Percentiles rank a stretch among this genome's conserved stretches.
Conservation (phyloP, 1,139 yeast species). For the Taphrina pruni region DNA sequence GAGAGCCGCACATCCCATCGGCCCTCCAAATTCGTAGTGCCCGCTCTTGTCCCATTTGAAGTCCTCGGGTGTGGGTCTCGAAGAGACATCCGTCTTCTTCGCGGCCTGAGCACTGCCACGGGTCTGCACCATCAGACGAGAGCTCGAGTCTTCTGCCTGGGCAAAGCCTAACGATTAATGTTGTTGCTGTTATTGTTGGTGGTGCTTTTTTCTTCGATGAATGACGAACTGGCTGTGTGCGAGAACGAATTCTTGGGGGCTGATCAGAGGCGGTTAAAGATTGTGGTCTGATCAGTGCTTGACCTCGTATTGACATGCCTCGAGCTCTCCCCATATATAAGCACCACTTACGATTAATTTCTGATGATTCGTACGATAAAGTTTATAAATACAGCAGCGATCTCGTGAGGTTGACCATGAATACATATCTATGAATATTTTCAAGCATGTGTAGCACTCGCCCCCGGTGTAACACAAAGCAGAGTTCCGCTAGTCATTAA, state of each 20-base stretch:
- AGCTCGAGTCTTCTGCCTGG: not conserved
- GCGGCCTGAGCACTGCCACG: slow-evolving; percentile 1
- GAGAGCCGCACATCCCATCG: slow-evolving; percentile 92
- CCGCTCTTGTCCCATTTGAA: slow-evolving; percentile 36
- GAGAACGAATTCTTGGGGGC: slow-evolving; percentile 2
- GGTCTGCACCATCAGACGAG: slow-evolving; percentile 8
- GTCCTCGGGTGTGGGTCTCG: not conserved
- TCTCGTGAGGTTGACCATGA: too few relatives aligned
- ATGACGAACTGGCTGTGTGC: not conserved
- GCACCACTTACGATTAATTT: too few relatives aligned
- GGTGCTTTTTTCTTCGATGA: too few relatives aligned
- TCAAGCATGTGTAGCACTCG: not conserved
- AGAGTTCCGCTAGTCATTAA: not conserved
- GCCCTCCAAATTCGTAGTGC: slow-evolving; percentile 82
- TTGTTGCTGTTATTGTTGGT: too few relatives aligned
- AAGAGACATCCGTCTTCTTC: not conserved
- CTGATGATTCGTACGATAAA: too few relatives aligned
- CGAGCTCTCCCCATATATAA: too few relatives aligned
- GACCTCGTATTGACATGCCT: too few relatives aligned
- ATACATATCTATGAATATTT: too few relatives aligned
- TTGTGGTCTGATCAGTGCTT: too few relatives aligned
- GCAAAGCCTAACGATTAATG: too few relatives aligned
- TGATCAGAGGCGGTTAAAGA: not conserved
- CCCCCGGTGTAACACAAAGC: not conserved
- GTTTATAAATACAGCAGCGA: too few relatives aligned